Evolutionary conservation across 805 yeast genomes (phyloP).

Genomic region (Candida incommunis): DNA sequence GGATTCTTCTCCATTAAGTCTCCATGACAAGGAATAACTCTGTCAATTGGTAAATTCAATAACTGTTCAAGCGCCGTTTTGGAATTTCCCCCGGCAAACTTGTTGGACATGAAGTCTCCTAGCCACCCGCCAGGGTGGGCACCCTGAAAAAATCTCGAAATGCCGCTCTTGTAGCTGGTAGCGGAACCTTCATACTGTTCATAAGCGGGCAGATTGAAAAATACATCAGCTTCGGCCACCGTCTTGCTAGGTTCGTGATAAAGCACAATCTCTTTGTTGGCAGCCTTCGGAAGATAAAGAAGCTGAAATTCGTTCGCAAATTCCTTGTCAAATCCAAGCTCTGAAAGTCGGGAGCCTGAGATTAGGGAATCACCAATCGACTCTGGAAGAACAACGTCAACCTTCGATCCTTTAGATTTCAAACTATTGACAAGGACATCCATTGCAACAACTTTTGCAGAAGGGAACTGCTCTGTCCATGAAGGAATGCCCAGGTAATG

Average conservation of each 20-base stretch:
- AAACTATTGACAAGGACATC: conserved; percentile 18
- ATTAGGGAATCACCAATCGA: conserved; percentile 14
- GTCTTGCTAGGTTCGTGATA: conserved; percentile 34
- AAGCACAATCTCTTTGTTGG: conserved; percentile 44
- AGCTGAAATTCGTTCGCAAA: conserved; percentile 35
- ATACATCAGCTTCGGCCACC: conserved; percentile 43
- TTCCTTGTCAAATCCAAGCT: conserved; percentile 12
- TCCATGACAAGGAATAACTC: conserved; percentile 49
- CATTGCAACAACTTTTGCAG: conserved; percentile 39
- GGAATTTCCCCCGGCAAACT: conserved; percentile 9
- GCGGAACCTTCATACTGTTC: conserved; percentile 37
- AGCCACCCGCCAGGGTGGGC: conserved; percentile 28
- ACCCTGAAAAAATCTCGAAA: conserved; percentile 26
- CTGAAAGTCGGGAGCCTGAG: conserved; percentile 21
- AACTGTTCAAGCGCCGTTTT: conserved; percentile 19
- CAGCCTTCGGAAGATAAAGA: conserved; percentile 40
- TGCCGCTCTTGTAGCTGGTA: conserved; percentile 31
- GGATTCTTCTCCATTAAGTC: conserved; percentile 33
- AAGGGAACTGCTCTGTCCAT: conserved; percentile 36
- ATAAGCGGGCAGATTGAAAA: conserved; percentile 40
- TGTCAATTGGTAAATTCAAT: conserved; percentile 31
- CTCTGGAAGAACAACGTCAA: conserved; percentile 14
- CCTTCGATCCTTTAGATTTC: not conserved
- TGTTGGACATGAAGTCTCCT: conserved; percentile 22
- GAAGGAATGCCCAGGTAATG: conserved; percentile 50